phyloP scores from a whole-genome alignment of 192 early-diverging fungal species.

The Dissophora globulifera region DNA sequence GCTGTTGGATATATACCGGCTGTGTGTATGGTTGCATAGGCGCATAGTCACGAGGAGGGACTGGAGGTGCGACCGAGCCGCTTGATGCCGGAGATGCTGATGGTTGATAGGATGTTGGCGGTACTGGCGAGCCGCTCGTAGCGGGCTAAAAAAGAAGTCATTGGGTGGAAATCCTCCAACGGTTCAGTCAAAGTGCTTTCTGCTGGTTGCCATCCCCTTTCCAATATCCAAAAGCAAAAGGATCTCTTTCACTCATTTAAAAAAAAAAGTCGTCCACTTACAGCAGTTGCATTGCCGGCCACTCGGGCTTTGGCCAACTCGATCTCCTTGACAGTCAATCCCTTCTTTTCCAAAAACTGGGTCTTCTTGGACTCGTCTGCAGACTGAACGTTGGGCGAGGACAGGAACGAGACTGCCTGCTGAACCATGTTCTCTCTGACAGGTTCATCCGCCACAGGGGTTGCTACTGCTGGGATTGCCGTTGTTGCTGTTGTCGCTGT shows the following conservation, averaged over 20 bases:
- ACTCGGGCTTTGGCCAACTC: constrained; percentile 65
- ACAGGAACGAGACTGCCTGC: constrained; percentile 76
- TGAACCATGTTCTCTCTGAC: constrained; percentile 65
- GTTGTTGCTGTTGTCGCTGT: neutral
- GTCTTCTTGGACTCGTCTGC: constrained; percentile 77
- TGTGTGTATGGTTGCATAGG: constrained; percentile 18
- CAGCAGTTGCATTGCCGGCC: constrained; percentile 12
- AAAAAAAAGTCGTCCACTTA: constrained; percentile 5
- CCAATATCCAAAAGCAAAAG: too few species aligned
- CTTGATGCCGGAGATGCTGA: constrained; percentile 1
- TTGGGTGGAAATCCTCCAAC: too few species aligned
- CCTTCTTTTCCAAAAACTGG: constrained; percentile 84
- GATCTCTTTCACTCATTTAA: too few species aligned
- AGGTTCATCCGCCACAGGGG: constrained; percentile 30
- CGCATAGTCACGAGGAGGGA: constrained; percentile 42
- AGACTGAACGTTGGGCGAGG: constrained; percentile 78
- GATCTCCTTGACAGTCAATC: constrained; percentile 75
- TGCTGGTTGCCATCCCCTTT: too few species aligned
- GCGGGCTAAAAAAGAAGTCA: constrained; percentile 14
- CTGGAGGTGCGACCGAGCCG: constrained; percentile 23
- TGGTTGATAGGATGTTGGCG: constrained; percentile 14
- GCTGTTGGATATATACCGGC: constrained; percentile 15
- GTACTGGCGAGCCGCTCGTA: neutral
- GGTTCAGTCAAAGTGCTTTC: too few species aligned
- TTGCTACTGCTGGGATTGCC: neutral